These are phyloP conservation scores for Furcasterigmium sp. DNA, from an alignment of 2,329 filamentous ascomycete species.

Conservation along the genomic window DNA sequence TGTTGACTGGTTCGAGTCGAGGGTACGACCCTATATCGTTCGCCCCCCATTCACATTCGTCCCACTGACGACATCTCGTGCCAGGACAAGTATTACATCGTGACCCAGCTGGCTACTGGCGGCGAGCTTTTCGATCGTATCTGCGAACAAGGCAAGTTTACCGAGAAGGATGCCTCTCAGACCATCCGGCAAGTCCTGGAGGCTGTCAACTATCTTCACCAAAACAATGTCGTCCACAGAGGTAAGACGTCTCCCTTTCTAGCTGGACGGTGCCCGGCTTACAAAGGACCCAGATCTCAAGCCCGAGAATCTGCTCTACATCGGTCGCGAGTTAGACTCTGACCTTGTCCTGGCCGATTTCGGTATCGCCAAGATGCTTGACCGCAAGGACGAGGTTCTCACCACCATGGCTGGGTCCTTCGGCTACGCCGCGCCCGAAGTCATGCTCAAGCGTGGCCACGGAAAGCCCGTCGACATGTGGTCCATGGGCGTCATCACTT, in stretches of 20 bases:
- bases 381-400: conserved; percentile 82
- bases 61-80: conserved; percentile 3
- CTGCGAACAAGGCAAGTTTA: conserved; percentile 96
- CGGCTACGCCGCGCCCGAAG: conserved; percentile 93
- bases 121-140: conserved; percentile 98
- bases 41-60: background rate
- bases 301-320: conserved; percentile 94
- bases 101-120: conserved; percentile 91
- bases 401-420: conserved; percentile 99
- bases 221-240: conserved; percentile 93
- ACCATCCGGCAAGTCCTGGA: conserved; percentile 92
- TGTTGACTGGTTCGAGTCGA: conserved; percentile 98
- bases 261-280: conserved; percentile 4
- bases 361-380: conserved; percentile 96
- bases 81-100: conserved; percentile 99
- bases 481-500: conserved; percentile 98
- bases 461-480: conserved; percentile 99
- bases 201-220: conserved; percentile 90
- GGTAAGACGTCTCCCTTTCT: conserved; percentile 45
- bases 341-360: conserved; percentile 94
- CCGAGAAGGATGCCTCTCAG: conserved; percentile 93
- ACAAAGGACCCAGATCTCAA: conserved; percentile 70
- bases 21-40: conserved; percentile 55
- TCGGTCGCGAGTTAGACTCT: conserved; percentile 71
- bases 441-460: conserved; percentile 96